Evolutionary conservation across 2,329 filamentous ascomycete species (phyloP).

Genomic region (Fusarium sp.): DNA sequence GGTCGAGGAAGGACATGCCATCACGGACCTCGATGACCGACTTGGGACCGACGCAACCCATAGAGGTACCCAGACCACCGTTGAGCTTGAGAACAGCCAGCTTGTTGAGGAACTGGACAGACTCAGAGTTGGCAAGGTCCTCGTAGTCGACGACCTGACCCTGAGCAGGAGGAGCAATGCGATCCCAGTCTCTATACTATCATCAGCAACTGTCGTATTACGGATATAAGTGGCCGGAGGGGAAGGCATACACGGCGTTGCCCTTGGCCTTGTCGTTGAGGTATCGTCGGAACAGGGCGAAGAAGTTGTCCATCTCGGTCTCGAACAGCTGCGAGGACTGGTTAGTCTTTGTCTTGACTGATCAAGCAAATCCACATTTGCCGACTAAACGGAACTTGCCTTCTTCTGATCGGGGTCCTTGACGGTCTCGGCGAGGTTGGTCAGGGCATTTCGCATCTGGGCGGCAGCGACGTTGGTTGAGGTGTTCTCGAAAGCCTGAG

Average conservation of each 20-base stretch:
- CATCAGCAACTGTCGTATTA: slow-evolving; percentile 39
- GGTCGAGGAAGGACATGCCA: slow-evolving; percentile 99
- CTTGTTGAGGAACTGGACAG: slow-evolving; percentile 95
- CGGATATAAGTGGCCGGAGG: slow-evolving; percentile 10
- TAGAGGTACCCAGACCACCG: slow-evolving; percentile 98
- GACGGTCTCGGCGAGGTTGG: slow-evolving; percentile 91
- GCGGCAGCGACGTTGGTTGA: slow-evolving; percentile 97
- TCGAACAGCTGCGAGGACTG: slow-evolving; percentile 80
- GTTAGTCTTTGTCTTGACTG: slow-evolving; percentile 31
- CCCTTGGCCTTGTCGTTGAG: slow-evolving; percentile 99
- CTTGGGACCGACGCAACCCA: slow-evolving; percentile 99
- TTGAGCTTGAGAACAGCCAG: slow-evolving; percentile 99
- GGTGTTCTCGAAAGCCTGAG: slow-evolving; percentile 97
- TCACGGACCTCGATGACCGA: slow-evolving; percentile 99
- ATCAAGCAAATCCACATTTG: neutral
- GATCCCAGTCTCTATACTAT: slow-evolving; percentile 86
- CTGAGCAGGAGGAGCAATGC: slow-evolving; percentile 92
- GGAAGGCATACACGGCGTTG: slow-evolving; percentile 78
- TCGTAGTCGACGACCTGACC: slow-evolving; percentile 97
- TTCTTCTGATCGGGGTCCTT: slow-evolving; percentile 86
- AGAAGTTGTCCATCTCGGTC: slow-evolving; percentile 99
- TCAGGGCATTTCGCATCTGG: slow-evolving; percentile 98
- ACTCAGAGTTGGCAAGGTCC: slow-evolving; percentile 88
- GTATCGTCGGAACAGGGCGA: slow-evolving; percentile 97
- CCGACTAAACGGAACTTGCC: slow-evolving; percentile 66